These are phyloP conservation scores for Beauveria caledonica DNA, from an alignment of 2,329 filamentous ascomycete species.

Conservation along the genomic window DNA sequence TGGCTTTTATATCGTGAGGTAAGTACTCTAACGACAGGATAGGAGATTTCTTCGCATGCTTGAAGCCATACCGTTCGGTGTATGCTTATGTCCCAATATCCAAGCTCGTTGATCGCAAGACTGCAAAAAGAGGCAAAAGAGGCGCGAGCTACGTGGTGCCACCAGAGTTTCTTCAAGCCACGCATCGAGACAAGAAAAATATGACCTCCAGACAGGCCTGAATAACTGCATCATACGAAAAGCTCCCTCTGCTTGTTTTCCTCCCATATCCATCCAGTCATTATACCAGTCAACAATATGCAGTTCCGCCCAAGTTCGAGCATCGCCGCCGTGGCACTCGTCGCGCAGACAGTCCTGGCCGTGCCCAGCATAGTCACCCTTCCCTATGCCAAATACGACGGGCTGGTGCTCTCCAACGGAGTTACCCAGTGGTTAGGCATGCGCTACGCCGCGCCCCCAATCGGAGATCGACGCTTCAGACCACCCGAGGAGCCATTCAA, in stretches of 20 bases:
- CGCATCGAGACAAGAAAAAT: background rate
- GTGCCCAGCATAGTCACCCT: background rate
- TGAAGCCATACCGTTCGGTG: too few relatives aligned
- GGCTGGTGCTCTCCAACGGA: slow-evolving; percentile 44
- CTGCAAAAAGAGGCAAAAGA: background rate
- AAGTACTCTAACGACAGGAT: too few relatives aligned
- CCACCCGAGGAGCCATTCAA: slow-evolving; percentile 54
- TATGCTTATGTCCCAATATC: background rate
- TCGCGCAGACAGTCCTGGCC: background rate
- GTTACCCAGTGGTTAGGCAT: slow-evolving; percentile 68
- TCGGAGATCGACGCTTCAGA: slow-evolving; percentile 57
- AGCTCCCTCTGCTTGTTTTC: background rate
- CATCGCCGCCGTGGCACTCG: background rate
- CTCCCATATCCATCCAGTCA: background rate
- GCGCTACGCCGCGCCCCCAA: slow-evolving; percentile 62
- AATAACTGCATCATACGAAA: too few relatives aligned
- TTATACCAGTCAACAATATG: background rate
- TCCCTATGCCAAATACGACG: slow-evolving; percentile 56
- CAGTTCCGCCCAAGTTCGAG: background rate
- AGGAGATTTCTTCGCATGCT: too few relatives aligned
- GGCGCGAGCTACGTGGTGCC: background rate
- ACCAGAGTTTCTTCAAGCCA: background rate
- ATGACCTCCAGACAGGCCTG: too few relatives aligned
- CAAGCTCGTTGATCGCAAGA: background rate
- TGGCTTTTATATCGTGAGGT: too few relatives aligned